phyloP scores from a whole-genome alignment of 495 filamentous ascomycete genomes.

The Saxophila tyrrhenica region DNA sequence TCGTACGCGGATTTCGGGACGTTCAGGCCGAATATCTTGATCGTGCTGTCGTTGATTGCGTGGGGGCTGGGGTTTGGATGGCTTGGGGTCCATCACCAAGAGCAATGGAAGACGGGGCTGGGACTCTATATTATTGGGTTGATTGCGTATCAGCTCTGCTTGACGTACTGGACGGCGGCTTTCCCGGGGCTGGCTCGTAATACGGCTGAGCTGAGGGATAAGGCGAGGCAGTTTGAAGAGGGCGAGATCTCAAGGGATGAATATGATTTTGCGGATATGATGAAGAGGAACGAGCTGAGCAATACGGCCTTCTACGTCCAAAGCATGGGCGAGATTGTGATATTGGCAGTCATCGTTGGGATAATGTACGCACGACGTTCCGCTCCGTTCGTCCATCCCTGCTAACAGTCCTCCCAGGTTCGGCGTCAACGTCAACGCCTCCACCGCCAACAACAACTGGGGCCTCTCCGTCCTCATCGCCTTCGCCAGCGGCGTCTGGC shows the following conservation, averaged over 20 bases:
- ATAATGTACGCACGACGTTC: slow-evolving; percentile 39
- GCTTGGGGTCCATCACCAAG: slow-evolving; percentile 46
- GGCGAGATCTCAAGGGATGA: slow-evolving; percentile 46
- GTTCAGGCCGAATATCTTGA: slow-evolving; percentile 51
- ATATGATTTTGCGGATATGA: slow-evolving; percentile 49
- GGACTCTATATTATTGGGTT: slow-evolving; percentile 53
- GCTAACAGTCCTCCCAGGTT: too few relatives aligned
- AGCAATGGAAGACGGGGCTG: slow-evolving; percentile 45
- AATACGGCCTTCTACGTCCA: slow-evolving; percentile 55
- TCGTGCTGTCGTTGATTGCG: slow-evolving; percentile 44
- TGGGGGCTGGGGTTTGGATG: slow-evolving; percentile 53
- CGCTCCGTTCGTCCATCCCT: too few relatives aligned
- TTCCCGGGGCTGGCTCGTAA: slow-evolving; percentile 53
- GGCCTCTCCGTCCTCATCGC: slow-evolving; percentile 53
- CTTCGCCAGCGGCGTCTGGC: slow-evolving; percentile 52
- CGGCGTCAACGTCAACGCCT: slow-evolving; percentile 46
- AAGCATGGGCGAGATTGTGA: slow-evolving; percentile 47
- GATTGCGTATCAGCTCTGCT: slow-evolving; percentile 53
- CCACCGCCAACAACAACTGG: slow-evolving; percentile 51
- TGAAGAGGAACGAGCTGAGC: slow-evolving; percentile 49
- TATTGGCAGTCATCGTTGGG: slow-evolving; percentile 50
- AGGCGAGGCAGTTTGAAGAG: slow-evolving; percentile 39
- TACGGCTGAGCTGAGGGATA: slow-evolving; percentile 41
- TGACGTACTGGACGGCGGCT: slow-evolving; percentile 58
- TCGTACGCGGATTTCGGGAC: slow-evolving; percentile 53